Evolutionary conservation across 257 asterid genomes (phyloP).

Genomic region (Misopates orontium): DNA sequence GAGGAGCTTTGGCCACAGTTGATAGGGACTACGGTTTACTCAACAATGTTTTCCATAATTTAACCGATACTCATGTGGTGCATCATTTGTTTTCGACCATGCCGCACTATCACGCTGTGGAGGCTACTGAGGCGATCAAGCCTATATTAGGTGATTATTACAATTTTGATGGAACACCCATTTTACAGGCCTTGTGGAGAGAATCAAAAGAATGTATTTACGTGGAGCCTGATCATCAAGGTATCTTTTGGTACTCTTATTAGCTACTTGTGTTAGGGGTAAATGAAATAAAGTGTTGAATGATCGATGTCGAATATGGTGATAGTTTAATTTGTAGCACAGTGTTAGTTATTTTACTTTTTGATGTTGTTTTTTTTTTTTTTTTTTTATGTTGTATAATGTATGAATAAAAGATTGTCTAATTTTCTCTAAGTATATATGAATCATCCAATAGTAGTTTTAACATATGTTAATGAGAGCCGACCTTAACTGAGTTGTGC

Average conservation of each 20-base stretch:
- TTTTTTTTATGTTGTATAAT: too few species aligned
- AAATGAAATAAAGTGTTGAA: too few species aligned
- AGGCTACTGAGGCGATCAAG: conserved; percentile 72
- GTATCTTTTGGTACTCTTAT: conserved; percentile 75
- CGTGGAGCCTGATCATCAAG: conserved; percentile 64
- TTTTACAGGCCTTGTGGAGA: conserved; percentile 61
- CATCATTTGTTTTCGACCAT: conserved; percentile 77
- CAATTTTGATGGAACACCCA: conserved; percentile 62
- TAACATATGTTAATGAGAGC: too few species aligned
- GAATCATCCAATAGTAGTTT: too few species aligned
- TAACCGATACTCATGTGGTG: conserved; percentile 69
- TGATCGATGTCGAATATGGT: too few species aligned
- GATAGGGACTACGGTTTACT: conserved; percentile 72
- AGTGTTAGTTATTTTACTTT: too few species aligned
- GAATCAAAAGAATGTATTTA: conserved; percentile 71
- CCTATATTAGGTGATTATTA: conserved; percentile 66
- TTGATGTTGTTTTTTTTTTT: too few species aligned
- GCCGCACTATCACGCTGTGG: conserved; percentile 83
- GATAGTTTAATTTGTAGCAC: too few species aligned
- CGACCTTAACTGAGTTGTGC: too few species aligned
- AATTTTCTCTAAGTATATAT: too few species aligned
- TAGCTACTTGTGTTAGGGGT: conserved; percentile 40
- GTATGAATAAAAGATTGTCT: too few species aligned
- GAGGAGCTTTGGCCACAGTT: conserved; percentile 70
- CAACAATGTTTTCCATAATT: conserved; percentile 67